Percentiles rank a stretch among this genome's conserved stretches.
These are phyloP conservation scores for Durotheca rogersii DNA, from an alignment of 495 filamentous ascomycete species.

Conservation along the genomic window DNA sequence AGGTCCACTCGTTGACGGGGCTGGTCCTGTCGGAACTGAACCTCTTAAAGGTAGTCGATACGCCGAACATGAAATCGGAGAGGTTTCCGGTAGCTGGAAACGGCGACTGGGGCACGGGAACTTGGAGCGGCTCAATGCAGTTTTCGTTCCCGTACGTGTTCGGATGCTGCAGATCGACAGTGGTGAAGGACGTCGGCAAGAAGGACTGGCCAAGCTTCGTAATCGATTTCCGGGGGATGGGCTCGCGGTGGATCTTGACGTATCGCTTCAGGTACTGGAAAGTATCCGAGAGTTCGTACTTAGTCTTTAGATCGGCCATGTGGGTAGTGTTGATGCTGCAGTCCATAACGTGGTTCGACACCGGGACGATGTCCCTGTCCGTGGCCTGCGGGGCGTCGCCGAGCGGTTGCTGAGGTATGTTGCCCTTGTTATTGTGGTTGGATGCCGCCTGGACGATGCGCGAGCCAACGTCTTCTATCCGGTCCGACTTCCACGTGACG, in stretches of 20 bases:
- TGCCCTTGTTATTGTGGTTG: conserved; percentile 35
- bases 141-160: conserved; percentile 41
- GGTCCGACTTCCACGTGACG: conserved; percentile 40
- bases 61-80: conserved; percentile 52
- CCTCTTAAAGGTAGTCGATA: conserved; percentile 49
- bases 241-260: conserved; percentile 45
- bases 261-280: conserved; percentile 57
- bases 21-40: conserved; percentile 46
- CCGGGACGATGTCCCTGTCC: conserved; percentile 22
- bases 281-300: conserved; percentile 46
- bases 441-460: conserved; percentile 41
- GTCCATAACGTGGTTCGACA: conserved; percentile 36
- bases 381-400: conserved; percentile 18
- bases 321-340: conserved; percentile 49
- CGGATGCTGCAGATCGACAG: conserved; percentile 44
- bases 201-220: conserved; percentile 48
- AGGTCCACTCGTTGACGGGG: conserved; percentile 50
- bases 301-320: conserved; percentile 42
- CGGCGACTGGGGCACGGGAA: conserved; percentile 48
- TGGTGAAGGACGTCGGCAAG: conserved; percentile 45
- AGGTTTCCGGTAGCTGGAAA: conserved; percentile 48
- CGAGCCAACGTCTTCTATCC: conserved; percentile 40
- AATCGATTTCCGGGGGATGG: conserved; percentile 47
- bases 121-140: conserved; percentile 50
- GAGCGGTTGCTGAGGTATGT: conserved; percentile 38